Evolutionary conservation across 2,329 filamentous ascomycete genomes (phyloP), one percentile per base, ranked within the genome.

Genomic region (Teratosphaeria pseudoeucalypti): DNA sequence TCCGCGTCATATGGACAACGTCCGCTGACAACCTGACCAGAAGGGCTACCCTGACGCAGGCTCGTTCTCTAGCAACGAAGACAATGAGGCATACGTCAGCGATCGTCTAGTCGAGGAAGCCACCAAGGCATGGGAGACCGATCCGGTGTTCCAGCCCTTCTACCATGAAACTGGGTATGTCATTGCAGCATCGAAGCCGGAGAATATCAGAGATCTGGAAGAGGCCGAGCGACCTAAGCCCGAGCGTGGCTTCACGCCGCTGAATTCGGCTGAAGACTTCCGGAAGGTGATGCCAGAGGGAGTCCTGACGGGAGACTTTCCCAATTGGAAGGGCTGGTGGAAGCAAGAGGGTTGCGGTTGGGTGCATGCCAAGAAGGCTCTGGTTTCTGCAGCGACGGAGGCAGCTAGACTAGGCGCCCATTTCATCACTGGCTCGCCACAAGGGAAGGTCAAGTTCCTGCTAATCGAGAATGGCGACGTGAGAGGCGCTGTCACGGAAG

Each of bases 281-380:
- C 73, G 73, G 23, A 71, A 67, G 12, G 79, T 80, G 0, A 82
- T 82, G 81, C 79, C 80, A 1, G 60, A 74, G 10, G 79, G 80
- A 2, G 75, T 82, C 0, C 66, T 82, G 29, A 80, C 78, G 0
- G 79, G 80, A 2, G 68, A 76, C 0, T 80, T 82, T 54, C 72
- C 76, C 0, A 73, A 73, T 6, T 82, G 81, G 80, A 76, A 76
- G 63, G 80, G 80, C 11, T 81, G 77, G 65, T 75, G 74, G 59
- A 78, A 77, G 60, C 63, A 68, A 19, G 63, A 67, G 29, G 73
- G 76, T 7, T 79, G 79, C 3, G 81, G 81, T 7, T 84, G 81
- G 80, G 78, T 82, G 1, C 78, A 79, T 63, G 80, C 82, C 3
- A 71, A 75, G 12, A 79, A 79, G 39, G 78, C 79, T 0, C 68